A percentile compares a stretch with the other conserved stretches of the same genome.
Conservation (phyloP, 1,284 basidiomycete genomes). For the Austroboletus niveus region DNA sequence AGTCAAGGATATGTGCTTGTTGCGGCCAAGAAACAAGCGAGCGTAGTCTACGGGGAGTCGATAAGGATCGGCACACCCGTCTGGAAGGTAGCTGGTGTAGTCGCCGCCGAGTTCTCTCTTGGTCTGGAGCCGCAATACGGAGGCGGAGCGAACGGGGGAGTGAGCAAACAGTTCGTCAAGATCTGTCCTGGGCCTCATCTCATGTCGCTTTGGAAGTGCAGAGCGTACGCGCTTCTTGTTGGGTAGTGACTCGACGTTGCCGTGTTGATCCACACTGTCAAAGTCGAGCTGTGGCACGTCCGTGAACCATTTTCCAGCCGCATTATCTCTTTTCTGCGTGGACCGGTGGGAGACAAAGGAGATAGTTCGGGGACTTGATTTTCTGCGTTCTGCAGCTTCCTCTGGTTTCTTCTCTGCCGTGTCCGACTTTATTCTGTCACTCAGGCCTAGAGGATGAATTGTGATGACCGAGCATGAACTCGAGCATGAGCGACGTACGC, state of each 20-base stretch:
- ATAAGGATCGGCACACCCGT: constrained; percentile 9
- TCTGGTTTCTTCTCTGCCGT: constrained; percentile 1
- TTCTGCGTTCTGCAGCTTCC: not conserved
- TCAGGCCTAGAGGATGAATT: constrained; percentile 15
- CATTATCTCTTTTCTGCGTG: constrained; percentile 23
- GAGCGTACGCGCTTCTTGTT: constrained; percentile 5
- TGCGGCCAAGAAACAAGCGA: constrained; percentile 41
- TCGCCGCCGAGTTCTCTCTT: constrained; percentile 46
- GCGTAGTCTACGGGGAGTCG: constrained; percentile 40
- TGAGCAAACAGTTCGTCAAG: constrained; percentile 23
- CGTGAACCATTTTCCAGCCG: constrained; percentile 25
- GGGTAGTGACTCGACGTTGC: not conserved
- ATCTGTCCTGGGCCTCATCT: constrained; percentile 28
- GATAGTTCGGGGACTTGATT: constrained; percentile 7
- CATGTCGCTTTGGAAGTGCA: constrained; percentile 10
- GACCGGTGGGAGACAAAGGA: constrained; percentile 25
- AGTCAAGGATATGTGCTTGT: constrained; percentile 39
- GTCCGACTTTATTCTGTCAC: constrained; percentile 6
- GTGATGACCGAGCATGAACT: not conserved
- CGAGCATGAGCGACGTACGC: constrained; percentile 15
- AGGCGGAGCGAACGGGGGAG: constrained; percentile 1
- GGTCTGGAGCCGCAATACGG: constrained; percentile 22
- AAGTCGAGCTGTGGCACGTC: constrained; percentile 22
- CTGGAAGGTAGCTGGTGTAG: constrained; percentile 46
- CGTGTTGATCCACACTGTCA: not conserved